Conservation (phyloP, 2,329 filamentous ascomycete genomes). For the Cadophora malorum region DNA sequence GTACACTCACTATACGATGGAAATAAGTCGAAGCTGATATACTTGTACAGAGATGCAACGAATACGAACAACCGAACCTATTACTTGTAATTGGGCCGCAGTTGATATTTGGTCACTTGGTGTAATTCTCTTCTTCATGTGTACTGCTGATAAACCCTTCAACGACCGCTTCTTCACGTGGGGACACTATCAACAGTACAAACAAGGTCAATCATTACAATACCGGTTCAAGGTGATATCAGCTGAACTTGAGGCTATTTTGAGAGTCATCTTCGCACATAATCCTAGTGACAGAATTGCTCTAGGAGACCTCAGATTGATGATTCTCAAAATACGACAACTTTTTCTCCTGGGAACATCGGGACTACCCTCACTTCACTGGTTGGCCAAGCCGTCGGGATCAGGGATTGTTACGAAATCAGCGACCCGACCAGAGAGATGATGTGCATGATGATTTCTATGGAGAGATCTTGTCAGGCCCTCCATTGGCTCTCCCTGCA, state of each 20-base stretch:
- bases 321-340: not conserved
- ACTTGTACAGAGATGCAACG: not conserved
- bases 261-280: not conserved
- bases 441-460: not conserved
- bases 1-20: not conserved
- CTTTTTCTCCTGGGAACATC: not conserved
- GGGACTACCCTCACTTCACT: not conserved
- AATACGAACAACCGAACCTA: not conserved
- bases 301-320: not conserved
- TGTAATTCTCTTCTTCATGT: not conserved
- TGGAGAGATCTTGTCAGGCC: not conserved
- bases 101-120: not conserved
- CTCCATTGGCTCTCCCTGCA: not conserved
- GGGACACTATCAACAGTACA: not conserved
- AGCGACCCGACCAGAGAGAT: not conserved
- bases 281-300: not conserved
- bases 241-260: not conserved
- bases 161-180: not conserved
- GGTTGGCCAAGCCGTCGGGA: not conserved
- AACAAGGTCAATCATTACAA: not conserved
- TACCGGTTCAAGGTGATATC: not conserved
- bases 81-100: not conserved
- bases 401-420: not conserved
- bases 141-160: not conserved
- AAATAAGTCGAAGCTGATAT: not conserved